These are phyloP conservation scores for Polygonum maritimum DNA, from an alignment of 148 eudicot species.

Conservation along the genomic window DNA sequence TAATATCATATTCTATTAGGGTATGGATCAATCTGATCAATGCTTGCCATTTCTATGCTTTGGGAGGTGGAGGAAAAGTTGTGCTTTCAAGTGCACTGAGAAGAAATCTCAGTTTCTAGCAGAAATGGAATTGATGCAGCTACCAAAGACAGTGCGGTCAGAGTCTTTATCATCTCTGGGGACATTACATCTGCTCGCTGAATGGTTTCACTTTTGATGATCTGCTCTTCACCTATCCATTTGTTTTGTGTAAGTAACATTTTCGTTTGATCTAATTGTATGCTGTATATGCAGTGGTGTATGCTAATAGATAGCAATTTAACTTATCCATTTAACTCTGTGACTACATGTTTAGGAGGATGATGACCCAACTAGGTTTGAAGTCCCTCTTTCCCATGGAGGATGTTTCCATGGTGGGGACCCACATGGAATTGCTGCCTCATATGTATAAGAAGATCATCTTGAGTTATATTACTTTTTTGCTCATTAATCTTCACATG, in stretches of 20 bases:
- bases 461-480: slow-evolving; percentile 27
- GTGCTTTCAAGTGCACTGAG: slow-evolving; percentile 17
- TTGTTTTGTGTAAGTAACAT: slow-evolving; percentile 77
- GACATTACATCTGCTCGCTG: slow-evolving; percentile 68
- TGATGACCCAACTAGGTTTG: slow-evolving; percentile 74
- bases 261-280: neutral
- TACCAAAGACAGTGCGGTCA: slow-evolving; percentile 73
- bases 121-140: slow-evolving; percentile 55
- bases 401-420: slow-evolving; percentile 91
- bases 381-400: slow-evolving; percentile 83
- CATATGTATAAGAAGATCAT: slow-evolving; percentile 66
- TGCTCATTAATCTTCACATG: neutral
- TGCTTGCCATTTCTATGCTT: slow-evolving; percentile 20
- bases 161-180: slow-evolving; percentile 83
- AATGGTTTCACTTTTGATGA: slow-evolving; percentile 59
- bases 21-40: neutral
- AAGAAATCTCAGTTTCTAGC: slow-evolving; percentile 39
- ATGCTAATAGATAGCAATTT: neutral
- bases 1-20: neutral
- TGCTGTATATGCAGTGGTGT: neutral
- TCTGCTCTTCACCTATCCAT: slow-evolving; percentile 64
- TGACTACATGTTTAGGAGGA: slow-evolving; percentile 29
- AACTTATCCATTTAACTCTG: neutral
- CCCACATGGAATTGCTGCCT: slow-evolving; percentile 88
- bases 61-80: slow-evolving; percentile 6